phyloP scores from a whole-genome alignment of 2,329 filamentous ascomycete species.

The Colletotrichum trifolii region DNA sequence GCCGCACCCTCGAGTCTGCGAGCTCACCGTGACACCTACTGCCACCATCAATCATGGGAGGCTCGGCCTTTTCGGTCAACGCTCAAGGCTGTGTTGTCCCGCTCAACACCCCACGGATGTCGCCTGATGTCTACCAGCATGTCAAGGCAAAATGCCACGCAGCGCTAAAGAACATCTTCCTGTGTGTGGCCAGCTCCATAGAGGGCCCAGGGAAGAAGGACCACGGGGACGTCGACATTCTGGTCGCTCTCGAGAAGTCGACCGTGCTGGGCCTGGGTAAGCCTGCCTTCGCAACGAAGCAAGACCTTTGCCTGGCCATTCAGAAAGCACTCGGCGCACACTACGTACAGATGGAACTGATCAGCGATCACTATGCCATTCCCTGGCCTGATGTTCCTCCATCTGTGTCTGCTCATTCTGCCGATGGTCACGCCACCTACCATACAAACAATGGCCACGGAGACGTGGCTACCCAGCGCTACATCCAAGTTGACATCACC shows the following conservation, averaged over 20 bases:
- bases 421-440: too few relatives aligned
- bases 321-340: conserved; percentile 57
- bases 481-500: conserved; percentile 77
- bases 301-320: conserved; percentile 12
- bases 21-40: not conserved
- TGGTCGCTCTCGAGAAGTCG: conserved; percentile 59
- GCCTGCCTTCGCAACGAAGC: not conserved
- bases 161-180: conserved; percentile 63
- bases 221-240: conserved; percentile 79
- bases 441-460: not conserved
- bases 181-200: conserved; percentile 67
- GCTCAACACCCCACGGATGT: conserved; percentile 75
- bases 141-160: conserved; percentile 59
- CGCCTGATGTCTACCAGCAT: conserved; percentile 63
- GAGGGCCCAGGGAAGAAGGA: conserved; percentile 76
- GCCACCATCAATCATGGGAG: conserved; percentile 67
- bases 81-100: conserved; percentile 43
- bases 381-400: conserved; percentile 56
- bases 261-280: not conserved
- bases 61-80: conserved; percentile 65
- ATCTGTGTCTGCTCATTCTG: too few relatives aligned
- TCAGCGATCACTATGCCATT: conserved; percentile 61
- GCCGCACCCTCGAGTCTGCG: too few relatives aligned
- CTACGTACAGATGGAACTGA: conserved; percentile 44
- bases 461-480: conserved; percentile 37